Evolutionary conservation across 2,329 filamentous ascomycete species (phyloP).

Genomic region (Xylariaceae sp.): DNA sequence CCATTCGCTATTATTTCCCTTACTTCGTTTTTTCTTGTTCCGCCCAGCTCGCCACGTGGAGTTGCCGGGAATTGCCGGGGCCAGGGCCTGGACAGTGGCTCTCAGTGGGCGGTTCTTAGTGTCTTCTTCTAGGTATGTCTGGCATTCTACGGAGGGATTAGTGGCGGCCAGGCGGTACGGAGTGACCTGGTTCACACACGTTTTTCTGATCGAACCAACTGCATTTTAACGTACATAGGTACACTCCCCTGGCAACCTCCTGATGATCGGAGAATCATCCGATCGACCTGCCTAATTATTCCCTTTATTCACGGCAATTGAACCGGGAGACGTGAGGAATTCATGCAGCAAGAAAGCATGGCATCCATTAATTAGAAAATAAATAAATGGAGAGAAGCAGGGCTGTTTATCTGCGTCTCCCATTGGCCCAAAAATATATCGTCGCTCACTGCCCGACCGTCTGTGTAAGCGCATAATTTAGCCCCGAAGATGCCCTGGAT

Average conservation of each 20-base stretch:
- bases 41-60: background rate
- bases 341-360: background rate
- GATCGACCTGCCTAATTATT: background rate
- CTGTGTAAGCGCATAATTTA: no score
- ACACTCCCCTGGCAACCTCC: background rate
- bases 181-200: background rate
- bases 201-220: background rate
- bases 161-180: no score
- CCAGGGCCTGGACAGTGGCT: background rate
- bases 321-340: background rate
- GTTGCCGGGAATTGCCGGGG: background rate
- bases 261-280: background rate
- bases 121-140: background rate
- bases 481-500: no score
- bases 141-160: background rate
- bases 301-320: background rate
- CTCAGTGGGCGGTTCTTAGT: background rate
- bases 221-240: background rate
- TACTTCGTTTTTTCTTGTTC: background rate
- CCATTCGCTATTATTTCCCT: background rate
- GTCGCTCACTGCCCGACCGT: no score
- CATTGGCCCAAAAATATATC: background rate
- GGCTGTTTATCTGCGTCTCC: background rate
- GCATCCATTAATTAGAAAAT: no score
- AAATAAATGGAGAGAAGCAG: background rate